A percentile compares a stretch with the other conserved stretches of the same genome.
These are phyloP conservation scores for Rickenella mellea DNA, from an alignment of 768 basidiomycete genomes.

Conservation along the genomic window DNA sequence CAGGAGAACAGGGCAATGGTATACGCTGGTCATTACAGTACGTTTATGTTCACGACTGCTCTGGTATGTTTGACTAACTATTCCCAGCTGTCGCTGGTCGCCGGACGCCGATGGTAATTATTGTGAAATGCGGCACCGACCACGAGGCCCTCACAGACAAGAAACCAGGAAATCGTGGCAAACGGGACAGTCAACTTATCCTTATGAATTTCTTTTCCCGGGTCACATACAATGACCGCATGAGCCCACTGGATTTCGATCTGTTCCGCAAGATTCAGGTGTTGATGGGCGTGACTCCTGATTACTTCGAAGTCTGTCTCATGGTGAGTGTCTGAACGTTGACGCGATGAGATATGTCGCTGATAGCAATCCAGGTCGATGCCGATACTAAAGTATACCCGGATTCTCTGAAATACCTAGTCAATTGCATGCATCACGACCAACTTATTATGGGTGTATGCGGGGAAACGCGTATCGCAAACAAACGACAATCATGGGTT, in stretches of 20 bases:
- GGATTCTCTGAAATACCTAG: conserved; percentile 79
- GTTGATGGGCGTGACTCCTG: conserved; percentile 98
- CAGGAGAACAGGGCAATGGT: conserved; percentile 93
- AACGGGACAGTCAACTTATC: conserved; percentile 96
- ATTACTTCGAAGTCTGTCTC: conserved; percentile 93
- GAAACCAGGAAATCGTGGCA: conserved; percentile 97
- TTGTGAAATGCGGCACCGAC: conserved; percentile 96
- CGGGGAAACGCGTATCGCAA: conserved; percentile 96
- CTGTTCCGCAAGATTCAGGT: conserved; percentile 93
- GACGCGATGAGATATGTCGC: conserved; percentile 2
- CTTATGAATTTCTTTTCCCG: conserved; percentile 99
- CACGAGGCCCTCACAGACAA: conserved; percentile 71
- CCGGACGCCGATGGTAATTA: conserved; percentile 85
- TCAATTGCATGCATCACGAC: conserved; percentile 99
- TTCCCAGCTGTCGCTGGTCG: conserved; percentile 68
- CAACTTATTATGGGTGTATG: conserved; percentile 99
- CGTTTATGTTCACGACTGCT: conserved; percentile 21
- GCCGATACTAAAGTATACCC: conserved; percentile 96
- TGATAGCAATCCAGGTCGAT: conserved; percentile 60
- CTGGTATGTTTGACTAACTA: conserved; percentile 1
- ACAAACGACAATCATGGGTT: conserved; percentile 97
- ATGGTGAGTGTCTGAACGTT: conserved; percentile 60
- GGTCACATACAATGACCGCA: conserved; percentile 98
- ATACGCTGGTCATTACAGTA: conserved; percentile 99
- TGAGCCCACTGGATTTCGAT: conserved; percentile 96